Base-by-base conservation (phyloP, 345 rosid genomes). In the Populus ilicifolia region DNA sequence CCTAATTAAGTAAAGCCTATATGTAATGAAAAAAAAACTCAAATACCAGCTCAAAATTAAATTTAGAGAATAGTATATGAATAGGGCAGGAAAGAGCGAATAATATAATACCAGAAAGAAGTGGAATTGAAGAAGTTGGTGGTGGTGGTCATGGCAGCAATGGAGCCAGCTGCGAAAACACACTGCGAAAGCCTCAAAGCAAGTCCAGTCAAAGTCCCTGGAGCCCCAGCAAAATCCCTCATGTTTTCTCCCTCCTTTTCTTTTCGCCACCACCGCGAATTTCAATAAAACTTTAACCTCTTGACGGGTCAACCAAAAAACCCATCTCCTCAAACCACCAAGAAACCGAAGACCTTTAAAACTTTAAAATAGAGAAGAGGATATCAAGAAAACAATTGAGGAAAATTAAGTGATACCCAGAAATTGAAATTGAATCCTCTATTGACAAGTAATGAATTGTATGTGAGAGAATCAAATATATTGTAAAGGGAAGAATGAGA, bases 181-280 rank as follows among this genome's bases (percentile, higher is more conserved):
- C 87, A 90, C 83, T 91, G 97, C 4, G 80, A 79, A 65, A 91
- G 81, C 86, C 97, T 89, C 85, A 92, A 81, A 76, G 75, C 77
- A 35, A 92, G 83, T 59, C 85, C 90, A 63, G 93, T 90, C 83
- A 86, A 69, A 54, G 96, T 92, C 82, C 97, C 96, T 5, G 97
- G 97, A 54, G 91, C 86, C 70, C 96, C 96, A 59, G 91, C 88
- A 83, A 92, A 88, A 83, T 87, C 89, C 91, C 79, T 91, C 96
- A 94, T n/a, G n/a, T n/a, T n/a, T 92, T 63, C n/a, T n/a, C n/a
- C n/a, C n/a, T n/a, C n/a, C 8, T 41, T 17, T n/a, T 17, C 18
- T 30, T 14, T 46, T 20, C 25, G 7, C 23, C 33, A 2, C 65
- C 59, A 35, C 76, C 38, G 69, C 56, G 48, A 72, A 82, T 65